A percentile compares a stretch with the other conserved stretches of the same genome.
phyloP scores from a whole-genome alignment of 2,329 filamentous ascomycete species.

The Aspergillus versicolor region DNA sequence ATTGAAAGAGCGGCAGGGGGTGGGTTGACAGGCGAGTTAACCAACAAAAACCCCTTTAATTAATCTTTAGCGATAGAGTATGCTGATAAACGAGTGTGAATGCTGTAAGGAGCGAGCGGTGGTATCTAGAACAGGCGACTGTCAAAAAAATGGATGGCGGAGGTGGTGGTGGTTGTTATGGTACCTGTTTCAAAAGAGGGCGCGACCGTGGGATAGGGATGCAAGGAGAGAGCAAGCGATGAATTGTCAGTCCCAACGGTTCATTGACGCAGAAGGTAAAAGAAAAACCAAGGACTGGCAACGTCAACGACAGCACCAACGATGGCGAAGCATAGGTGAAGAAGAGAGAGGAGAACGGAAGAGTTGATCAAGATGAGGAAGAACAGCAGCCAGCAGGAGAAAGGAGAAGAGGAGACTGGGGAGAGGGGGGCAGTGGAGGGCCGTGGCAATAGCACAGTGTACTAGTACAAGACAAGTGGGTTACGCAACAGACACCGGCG shows the following conservation, averaged over 20 bases:
- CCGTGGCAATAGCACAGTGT: not conserved
- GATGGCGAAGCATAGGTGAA: conserved; percentile 19
- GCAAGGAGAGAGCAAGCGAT: conserved; percentile 20
- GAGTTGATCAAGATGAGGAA: not conserved
- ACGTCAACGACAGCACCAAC: conserved; percentile 33
- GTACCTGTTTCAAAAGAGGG: conserved; percentile 17
- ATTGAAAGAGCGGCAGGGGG: conserved; percentile 29
- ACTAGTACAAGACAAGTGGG: not conserved
- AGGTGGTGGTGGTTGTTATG: conserved; percentile 7
- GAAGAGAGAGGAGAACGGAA: not conserved
- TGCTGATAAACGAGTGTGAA: conserved; percentile 25
- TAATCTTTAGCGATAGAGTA: conserved; percentile 8
- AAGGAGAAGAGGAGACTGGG: not conserved
- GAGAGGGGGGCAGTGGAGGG: not conserved
- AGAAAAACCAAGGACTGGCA: conserved; percentile 17
- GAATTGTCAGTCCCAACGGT: conserved; percentile 25
- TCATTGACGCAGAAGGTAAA: conserved; percentile 26
- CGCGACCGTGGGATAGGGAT: conserved; percentile 24
- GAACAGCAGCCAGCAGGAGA: not conserved
- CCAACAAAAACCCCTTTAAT: conserved; percentile 17
- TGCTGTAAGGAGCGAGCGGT: conserved; percentile 29
- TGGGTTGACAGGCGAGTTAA: conserved; percentile 12
- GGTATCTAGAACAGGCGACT: conserved; percentile 16
- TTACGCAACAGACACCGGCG: not conserved
- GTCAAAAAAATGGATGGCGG: conserved; percentile 14